Base-by-base conservation (phyloP, 805 yeast genomes). In the Barnettozyma botsteinii region DNA sequence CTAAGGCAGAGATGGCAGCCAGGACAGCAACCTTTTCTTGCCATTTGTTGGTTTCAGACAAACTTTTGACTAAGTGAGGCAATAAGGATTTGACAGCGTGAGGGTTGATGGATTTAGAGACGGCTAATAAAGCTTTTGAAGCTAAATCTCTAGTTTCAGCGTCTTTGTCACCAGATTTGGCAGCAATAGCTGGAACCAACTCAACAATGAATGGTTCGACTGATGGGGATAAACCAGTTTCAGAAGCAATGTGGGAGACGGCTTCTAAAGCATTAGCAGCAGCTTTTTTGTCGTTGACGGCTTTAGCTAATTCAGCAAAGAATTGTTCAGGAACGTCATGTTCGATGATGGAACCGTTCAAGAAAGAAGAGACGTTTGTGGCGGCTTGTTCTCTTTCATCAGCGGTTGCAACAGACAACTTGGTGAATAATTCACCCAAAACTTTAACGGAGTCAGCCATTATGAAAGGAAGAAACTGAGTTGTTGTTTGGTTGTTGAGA, bases 281-380 rank as follows among this genome's bases (percentile, higher is more conserved):
- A 56, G 73, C 71, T 77, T 91, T 89, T 79, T 87, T 86, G 79
- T 79, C 77, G 66, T 73, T 70, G 60, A 91, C 72, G 55, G 93
- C 79, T 59, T 75, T 76, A 64, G 75, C 72, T 65, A 93, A 78
- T 65, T 82, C 77, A 49, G 67, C 68, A 68, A 91, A 86, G 78
- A 91, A 88, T 60, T 77, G 80, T 60, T 72, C 81, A 60, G 99
- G 98, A 54, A 88, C 93, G 72, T 91, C 98, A 70, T 93, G 98
- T 75, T 93, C 98, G 66, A 91, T 89, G 71, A 89, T 88, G 63
- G 91, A 85, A 56, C 96, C 94, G 72, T 91, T 91, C 69, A 93
- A 77, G 77, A 93, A 89, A 49, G 93, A 77, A 52, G 98, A 79
- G 59, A 93, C 85, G 65, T 85, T 86, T 59, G 83, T 66, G 62